Conservation (phyloP, 2,329 filamentous ascomycete species). For the Fusarium austroafricanum region DNA sequence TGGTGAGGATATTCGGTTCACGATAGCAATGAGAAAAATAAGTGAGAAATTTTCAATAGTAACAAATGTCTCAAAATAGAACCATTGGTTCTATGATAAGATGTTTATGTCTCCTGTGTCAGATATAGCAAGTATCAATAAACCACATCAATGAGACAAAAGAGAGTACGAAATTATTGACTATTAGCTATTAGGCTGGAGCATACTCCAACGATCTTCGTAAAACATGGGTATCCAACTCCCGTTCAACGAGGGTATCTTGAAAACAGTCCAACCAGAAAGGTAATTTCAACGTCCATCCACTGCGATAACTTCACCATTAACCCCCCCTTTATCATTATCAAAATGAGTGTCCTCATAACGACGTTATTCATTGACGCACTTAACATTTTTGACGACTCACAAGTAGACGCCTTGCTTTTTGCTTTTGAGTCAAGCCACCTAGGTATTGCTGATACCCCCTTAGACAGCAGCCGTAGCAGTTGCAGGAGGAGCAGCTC, state of each 20-base stretch:
- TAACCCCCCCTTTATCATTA: not conserved
- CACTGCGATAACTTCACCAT: not conserved
- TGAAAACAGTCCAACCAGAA: conserved; percentile 2
- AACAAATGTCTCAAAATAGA: not conserved
- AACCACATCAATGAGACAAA: not conserved
- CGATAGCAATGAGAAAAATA: not conserved
- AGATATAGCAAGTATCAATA: not conserved
- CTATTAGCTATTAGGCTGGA: conserved; percentile 33
- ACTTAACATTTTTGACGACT: not conserved
- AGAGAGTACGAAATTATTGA: not conserved
- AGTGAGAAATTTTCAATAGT: too few relatives aligned
- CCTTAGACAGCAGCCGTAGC: conserved; percentile 27
- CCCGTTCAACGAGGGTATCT: conserved; percentile 42
- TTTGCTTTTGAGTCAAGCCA: not conserved
- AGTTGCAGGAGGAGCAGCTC: conserved; percentile 11
- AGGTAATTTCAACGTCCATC: not conserved
- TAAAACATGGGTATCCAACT: conserved; percentile 30
- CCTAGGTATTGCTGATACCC: not conserved
- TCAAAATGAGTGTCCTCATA: not conserved
- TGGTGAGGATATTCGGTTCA: too few relatives aligned
- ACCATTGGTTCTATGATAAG: not conserved
- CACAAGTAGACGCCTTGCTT: not conserved
- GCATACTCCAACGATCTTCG: not conserved
- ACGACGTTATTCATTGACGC: not conserved
- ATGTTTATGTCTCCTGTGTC: not conserved